Evolutionary conservation across 441 rosid species (phyloP).

Genomic region (Erodium moschatum): DNA sequence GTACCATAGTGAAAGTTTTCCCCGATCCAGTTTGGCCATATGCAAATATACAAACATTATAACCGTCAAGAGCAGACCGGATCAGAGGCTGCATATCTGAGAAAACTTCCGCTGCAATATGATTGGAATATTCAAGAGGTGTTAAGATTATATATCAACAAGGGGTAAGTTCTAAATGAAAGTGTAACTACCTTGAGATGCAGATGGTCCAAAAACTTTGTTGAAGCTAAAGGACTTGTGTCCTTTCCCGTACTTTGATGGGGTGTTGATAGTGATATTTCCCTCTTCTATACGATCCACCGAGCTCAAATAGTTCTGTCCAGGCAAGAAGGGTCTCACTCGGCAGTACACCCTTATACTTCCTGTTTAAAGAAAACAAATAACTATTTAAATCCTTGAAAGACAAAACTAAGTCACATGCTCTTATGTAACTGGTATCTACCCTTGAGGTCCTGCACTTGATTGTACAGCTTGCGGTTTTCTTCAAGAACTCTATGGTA

Average conservation of each 20-base stretch:
- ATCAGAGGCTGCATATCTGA: constrained; percentile 80
- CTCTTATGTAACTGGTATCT: constrained; percentile 7
- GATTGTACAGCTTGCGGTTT: constrained; percentile 78
- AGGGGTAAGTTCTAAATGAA: constrained; percentile 8
- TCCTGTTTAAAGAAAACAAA: constrained; percentile 36
- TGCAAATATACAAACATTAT: constrained; percentile 91
- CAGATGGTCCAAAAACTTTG: constrained; percentile 88
- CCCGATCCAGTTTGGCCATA: constrained; percentile 95
- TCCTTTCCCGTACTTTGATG: constrained; percentile 74
- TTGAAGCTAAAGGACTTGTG: constrained; percentile 69
- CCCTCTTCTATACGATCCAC: constrained; percentile 71
- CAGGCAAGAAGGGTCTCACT: constrained; percentile 80
- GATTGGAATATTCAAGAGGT: constrained; percentile 16
- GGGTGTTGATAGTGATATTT: constrained; percentile 48
- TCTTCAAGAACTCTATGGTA: constrained; percentile 81
- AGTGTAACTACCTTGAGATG: constrained; percentile 56
- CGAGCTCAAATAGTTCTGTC: constrained; percentile 48
- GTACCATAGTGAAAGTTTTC: constrained; percentile 88
- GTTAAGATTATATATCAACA: constrained; percentile 6
- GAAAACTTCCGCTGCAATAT: constrained; percentile 78
- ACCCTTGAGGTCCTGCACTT: constrained; percentile 92
- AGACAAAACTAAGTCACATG: constrained; percentile 6
- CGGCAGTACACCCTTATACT: constrained; percentile 92
- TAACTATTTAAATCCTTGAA: constrained; percentile 10
- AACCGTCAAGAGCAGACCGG: constrained; percentile 88